A percentile compares a stretch with the other conserved stretches of the same genome.
Conservation (phyloP, 2,329 filamentous ascomycete species). For the Grosmannia serpens region DNA sequence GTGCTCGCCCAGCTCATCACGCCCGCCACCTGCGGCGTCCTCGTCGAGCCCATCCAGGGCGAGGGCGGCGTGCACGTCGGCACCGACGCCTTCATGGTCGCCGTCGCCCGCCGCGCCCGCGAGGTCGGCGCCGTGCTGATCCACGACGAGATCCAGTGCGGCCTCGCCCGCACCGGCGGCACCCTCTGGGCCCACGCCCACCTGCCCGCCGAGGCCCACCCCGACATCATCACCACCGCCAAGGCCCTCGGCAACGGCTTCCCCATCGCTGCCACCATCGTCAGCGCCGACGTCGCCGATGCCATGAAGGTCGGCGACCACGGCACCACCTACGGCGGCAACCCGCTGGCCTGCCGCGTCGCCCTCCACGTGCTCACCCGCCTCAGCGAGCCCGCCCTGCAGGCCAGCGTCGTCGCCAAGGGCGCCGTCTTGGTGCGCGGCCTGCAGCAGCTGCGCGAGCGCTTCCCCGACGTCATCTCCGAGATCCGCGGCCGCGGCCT, state of each 20-base stretch:
- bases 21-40: conserved; percentile 80
- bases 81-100: conserved; percentile 68
- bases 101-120: conserved; percentile 73
- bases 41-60: conserved; percentile 94
- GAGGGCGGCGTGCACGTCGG: conserved; percentile 88
- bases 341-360: conserved; percentile 73
- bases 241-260: conserved; percentile 97
- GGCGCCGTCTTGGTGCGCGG: conserved; percentile 34
- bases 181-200: conserved; percentile 77
- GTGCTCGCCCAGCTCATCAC: conserved; percentile 65
- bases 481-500: conserved; percentile 77
- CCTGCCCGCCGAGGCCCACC: conserved; percentile 69
- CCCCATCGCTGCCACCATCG: conserved; percentile 75
- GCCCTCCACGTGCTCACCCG: conserved; percentile 77
- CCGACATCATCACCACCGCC: conserved; percentile 85
- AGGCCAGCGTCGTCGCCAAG: conserved; percentile 59
- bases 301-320: conserved; percentile 63
- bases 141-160: conserved; percentile 96
- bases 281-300: conserved; percentile 49
- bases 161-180: conserved; percentile 68
- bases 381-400: conserved; percentile 59
- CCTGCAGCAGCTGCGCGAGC: conserved; percentile 34
- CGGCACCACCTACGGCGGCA: conserved; percentile 89
- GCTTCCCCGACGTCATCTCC: conserved; percentile 56
- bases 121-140: conserved; percentile 82